Evolutionary conservation across 2,329 filamentous ascomycete species (phyloP), one percentile per base, ranked within the genome.

Genomic region (Aspergillus fumigatus): DNA sequence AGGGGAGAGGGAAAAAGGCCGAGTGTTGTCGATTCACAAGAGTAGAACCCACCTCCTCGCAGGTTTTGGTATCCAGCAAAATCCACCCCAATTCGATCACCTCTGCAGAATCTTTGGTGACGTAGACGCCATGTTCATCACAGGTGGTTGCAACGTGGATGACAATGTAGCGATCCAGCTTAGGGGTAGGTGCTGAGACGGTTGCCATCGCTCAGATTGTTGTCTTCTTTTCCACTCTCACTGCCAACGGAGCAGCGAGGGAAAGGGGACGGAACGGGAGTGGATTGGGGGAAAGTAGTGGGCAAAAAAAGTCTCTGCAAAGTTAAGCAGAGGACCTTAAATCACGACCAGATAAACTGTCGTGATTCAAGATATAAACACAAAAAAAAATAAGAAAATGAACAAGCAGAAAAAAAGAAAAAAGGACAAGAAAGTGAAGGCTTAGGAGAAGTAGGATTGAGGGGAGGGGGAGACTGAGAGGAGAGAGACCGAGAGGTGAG

Each of bases 41-140:
- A 58, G 56, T 48, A 53, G 54, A 53, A 63, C 85, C 77, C 81
- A 96, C 92, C 88, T 97, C 92, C 68, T 97, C 92, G 68, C 92
- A 89, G 62, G 85, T 88, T 80, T 93, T 94, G 64, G 91, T 88
- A 74, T 97, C 92, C 62, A 97, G 83, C 70, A 99, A 80, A 72
- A 97, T 96, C 94, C 94, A 99, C 62, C 93, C 94, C 73, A 99
- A 84, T 84, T 99, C 94, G 76, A 99, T 99, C 65, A 99, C 94
- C 80, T 99, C 94, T 61, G 94, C 94, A 58, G 94, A 97, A 78
- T 99, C 94, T 79, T 97, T 97, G 59, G 94, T 99, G 58, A 99
- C 94, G 77, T 99, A 99, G 64, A 99, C 94, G 62, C 94, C 94
- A 78, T 99, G 94, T 77, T 99, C 94, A 76, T 99, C 94, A 79